Evolutionary conservation across 495 filamentous ascomycete species (phyloP), one percentile per base, ranked within the genome.

Genomic region (Glarea lozoyensis): DNA sequence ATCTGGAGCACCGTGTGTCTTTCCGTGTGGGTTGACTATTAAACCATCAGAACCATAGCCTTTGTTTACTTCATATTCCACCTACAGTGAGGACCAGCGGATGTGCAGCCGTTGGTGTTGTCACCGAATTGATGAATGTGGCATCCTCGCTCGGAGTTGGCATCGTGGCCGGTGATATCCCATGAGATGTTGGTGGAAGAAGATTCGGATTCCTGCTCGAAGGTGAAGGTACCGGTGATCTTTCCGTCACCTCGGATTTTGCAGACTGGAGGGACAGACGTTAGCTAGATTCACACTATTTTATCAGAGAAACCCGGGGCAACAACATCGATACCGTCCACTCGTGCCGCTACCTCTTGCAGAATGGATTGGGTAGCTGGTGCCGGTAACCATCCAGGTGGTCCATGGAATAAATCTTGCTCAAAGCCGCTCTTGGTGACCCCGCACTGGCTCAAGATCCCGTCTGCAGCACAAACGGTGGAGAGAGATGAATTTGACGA

Each of bases 71-170:
- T 41, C 25, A 13, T 32, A 37, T 18, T 10, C 24, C 20, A 67
- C 84, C 59, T 77, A 92, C 87, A 97, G 69, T 98, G 92, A 55
- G 92, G 88, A 32, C 92, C 92, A 40, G 92, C 92, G 46, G 83
- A 89, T 44, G 92, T 97, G 81, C 92, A 98, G 64, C 93, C 92
- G 68, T 97, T 98, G 73, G 93, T 96, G 76, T 96, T 97, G 78
- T 96, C 92, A 65, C 93, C 92, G 60, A 94, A 98, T 69, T 92
- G 84, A 73, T 97, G 92, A 59, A 97, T 81, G 75, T 97, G 93
- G 75, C 95, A 82, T 66, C 83, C 92, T 70, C 93, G 88, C 81
- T 90, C 77, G 57, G 92, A 90, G 57, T 93, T 96, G 68, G 89
- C 59, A 60, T 96, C 89, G 68, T 94, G 68, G 73, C 89, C 88